A percentile compares a stretch with the other conserved stretches of the same genome.
Conservation (phyloP, 495 filamentous ascomycete genomes). For the Penicillium egyptiacum region DNA sequence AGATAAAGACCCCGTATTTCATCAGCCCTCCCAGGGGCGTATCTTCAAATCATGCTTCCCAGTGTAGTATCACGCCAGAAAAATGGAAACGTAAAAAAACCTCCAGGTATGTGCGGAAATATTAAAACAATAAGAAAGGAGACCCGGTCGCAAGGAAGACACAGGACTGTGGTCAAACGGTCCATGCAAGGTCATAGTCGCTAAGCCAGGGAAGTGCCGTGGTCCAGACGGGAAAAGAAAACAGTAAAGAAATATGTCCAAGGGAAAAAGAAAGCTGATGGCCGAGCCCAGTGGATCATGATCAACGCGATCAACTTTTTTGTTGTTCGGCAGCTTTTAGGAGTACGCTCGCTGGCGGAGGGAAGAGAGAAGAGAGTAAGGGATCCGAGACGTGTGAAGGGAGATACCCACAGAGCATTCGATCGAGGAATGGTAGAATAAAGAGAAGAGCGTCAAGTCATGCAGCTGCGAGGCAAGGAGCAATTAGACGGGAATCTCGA, state of each 20-base stretch:
- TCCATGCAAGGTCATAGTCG: constrained; percentile 15
- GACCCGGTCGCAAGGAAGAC: neutral
- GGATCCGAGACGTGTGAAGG: constrained; percentile 2
- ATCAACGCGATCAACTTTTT: constrained; percentile 17
- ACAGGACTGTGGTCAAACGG: constrained; percentile 14
- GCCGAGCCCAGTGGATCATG: constrained; percentile 16
- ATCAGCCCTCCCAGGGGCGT: constrained; percentile 18
- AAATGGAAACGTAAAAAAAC: constrained; percentile 16
- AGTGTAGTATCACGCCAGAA: constrained; percentile 20
- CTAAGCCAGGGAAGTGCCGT: constrained; percentile 1
- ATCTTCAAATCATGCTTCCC: constrained; percentile 22
- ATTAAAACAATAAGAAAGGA: constrained; percentile 30
- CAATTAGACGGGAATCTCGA: constrained; percentile 3
- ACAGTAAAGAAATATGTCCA: constrained; percentile 21
- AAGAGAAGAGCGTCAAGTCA: constrained; percentile 10
- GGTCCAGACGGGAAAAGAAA: constrained; percentile 1
- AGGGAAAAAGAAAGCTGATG: constrained; percentile 16
- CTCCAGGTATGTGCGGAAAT: constrained; percentile 26
- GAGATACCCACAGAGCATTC: neutral
- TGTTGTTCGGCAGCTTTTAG: constrained; percentile 16
- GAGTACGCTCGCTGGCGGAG: neutral
- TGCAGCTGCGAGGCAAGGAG: constrained; percentile 19
- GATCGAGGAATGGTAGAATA: neutral
- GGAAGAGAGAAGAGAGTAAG: constrained; percentile 4
- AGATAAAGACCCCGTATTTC: constrained; percentile 7